A percentile compares a stretch with the other conserved stretches of the same genome.
Evolutionary conservation across 2,329 filamentous ascomycete genomes (phyloP).

Genomic region (Aurifilum marmelostoma): DNA sequence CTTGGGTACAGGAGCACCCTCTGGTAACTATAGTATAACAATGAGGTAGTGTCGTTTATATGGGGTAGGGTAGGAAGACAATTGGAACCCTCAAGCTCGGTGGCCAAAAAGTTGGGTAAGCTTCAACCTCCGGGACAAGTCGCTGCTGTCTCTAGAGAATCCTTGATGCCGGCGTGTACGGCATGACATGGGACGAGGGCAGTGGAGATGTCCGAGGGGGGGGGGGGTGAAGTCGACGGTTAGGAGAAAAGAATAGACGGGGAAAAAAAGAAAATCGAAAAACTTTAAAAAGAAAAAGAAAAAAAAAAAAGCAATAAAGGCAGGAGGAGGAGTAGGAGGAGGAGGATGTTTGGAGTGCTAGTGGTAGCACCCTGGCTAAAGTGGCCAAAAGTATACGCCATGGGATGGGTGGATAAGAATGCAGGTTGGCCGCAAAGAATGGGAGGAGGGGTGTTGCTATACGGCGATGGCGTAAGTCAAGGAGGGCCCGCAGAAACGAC

Average conservation of each 20-base stretch:
- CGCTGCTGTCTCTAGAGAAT: constrained; percentile 21
- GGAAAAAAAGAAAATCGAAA: not conserved
- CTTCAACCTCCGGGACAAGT: constrained; percentile 15
- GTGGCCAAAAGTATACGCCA: constrained; percentile 20
- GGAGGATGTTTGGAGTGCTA: constrained; percentile 11
- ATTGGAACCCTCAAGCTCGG: constrained; percentile 12
- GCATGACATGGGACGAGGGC: constrained; percentile 23
- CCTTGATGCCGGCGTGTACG: constrained; percentile 23
- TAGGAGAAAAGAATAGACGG: not conserved
- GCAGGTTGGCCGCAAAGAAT: constrained; percentile 13
- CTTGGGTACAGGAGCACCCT: not conserved
- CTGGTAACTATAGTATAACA: not conserved
- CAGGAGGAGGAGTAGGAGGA: not conserved
- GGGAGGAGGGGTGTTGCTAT: constrained; percentile 26
- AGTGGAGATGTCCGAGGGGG: constrained; percentile 27
- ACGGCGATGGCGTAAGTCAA: not conserved
- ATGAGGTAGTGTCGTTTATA: not conserved
- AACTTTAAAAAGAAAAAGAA: not conserved
- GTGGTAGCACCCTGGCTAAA: constrained; percentile 18
- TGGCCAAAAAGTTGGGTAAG: constrained; percentile 26
- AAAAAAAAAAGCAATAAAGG: not conserved
- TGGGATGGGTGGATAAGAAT: constrained; percentile 22
- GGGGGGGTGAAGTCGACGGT: not conserved
- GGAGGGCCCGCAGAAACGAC: constrained; percentile 14
- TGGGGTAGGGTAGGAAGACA: not conserved